A percentile compares a stretch with the other conserved stretches of the same genome.
These are phyloP conservation scores for Papiliotrema fonsecae DNA, from an alignment of 1,284 basidiomycete genomes.

Conservation along the genomic window DNA sequence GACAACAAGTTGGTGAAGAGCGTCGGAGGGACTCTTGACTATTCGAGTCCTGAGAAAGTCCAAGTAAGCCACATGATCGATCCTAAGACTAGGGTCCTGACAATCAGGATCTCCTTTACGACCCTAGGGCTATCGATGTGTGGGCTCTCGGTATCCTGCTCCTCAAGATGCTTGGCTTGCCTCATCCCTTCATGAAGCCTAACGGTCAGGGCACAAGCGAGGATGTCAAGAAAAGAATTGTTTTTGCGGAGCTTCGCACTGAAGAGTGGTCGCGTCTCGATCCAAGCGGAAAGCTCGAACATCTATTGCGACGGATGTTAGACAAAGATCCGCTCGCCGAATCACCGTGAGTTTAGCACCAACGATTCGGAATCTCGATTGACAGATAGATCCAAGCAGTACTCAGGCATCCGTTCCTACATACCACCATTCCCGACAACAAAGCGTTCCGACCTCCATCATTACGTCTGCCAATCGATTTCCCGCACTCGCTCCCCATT, in stretches of 20 bases:
- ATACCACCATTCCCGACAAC: slow-evolving; percentile 11
- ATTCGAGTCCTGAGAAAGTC: slow-evolving; percentile 44
- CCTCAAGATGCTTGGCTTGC: slow-evolving; percentile 31
- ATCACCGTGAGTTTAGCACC: background rate
- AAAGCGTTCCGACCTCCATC: slow-evolving; percentile 18
- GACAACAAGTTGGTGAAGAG: slow-evolving; percentile 23
- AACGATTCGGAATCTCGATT: background rate
- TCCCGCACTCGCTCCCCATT: slow-evolving; percentile 13
- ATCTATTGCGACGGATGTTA: slow-evolving; percentile 33
- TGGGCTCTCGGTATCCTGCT: slow-evolving; percentile 44
- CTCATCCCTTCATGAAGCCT: slow-evolving; percentile 25
- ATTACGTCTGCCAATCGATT: slow-evolving; percentile 11
- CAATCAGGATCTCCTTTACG: slow-evolving; percentile 27
- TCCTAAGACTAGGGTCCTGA: background rate
- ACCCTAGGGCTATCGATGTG: slow-evolving; percentile 41
- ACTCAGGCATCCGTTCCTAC: slow-evolving; percentile 36
- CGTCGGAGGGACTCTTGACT: slow-evolving; percentile 43
- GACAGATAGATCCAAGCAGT: slow-evolving; percentile 29
- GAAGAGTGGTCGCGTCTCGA: background rate
- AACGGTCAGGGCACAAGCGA: slow-evolving; percentile 16
- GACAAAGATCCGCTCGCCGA: slow-evolving; percentile 1
- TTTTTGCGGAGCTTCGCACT: slow-evolving; percentile 15
- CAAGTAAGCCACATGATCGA: slow-evolving; percentile 18
- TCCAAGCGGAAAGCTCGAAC: slow-evolving; percentile 14
- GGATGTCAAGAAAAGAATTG: slow-evolving; percentile 22